Base-by-base conservation (phyloP, 345 rosid genomes). In the Isatis tinctoria region DNA sequence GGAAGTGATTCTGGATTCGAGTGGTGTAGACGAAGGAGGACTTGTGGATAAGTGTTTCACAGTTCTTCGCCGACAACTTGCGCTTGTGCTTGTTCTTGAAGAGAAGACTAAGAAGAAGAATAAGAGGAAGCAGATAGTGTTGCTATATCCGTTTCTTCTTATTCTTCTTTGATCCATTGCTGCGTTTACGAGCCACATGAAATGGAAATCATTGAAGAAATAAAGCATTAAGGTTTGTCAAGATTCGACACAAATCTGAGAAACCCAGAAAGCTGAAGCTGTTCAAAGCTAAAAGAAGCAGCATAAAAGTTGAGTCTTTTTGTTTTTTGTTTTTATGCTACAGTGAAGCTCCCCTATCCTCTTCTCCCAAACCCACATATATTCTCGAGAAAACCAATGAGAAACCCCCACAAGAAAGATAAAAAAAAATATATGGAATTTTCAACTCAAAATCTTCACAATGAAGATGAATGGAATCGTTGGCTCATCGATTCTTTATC, bases 61-160 rank as follows among this genome's bases (percentile, higher is more conserved):
- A 20, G 83, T 76, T 70, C 82, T 44, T 65, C 79, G 79, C n/a
- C 82, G 86, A 83, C 94, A 87, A 18, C 82, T 79, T 44, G 84
- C 77, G n/a, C 63, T 70, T 24, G 67, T 68, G 66, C 30, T 67
- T 54, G 76, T 51, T 58, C 68, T 77, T 22, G 80, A 51, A 72
- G 30, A 0, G 36, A 66, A 72, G 57, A 66, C 26, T 48, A 77
- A 49, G 63, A 74, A 79, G 75, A 75, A 85, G 68, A 65, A 83
- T 44, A 77, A 81, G 49, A 72, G 78, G 6, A 72, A 72, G 20
- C 52, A 72, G 56, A 72, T 54, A 45, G 71, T 65, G 69, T 65
- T 57, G 66, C 14, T 26, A 9, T 14, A 54, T 35, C 78, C 47
- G 58, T 79, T 60, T 77, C 73, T 84, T 58, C 77, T 71, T 53